These are phyloP conservation scores for Earliella scabrosa DNA, from an alignment of 1,284 basidiomycete genomes.

Conservation along the genomic window DNA sequence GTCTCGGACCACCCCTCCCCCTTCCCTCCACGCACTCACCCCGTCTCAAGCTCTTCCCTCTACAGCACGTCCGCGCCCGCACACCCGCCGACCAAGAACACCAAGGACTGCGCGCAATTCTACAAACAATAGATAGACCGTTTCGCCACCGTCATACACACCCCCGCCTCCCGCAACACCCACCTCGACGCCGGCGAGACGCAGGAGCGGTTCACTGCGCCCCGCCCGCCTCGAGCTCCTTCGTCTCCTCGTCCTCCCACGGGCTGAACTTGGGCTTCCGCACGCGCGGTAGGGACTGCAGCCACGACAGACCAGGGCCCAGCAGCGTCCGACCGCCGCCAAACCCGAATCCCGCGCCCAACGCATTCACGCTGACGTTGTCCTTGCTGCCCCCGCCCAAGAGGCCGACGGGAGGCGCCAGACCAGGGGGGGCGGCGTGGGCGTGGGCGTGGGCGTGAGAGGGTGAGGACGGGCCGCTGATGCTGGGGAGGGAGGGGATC, in stretches of 20 bases:
- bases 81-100: neutral
- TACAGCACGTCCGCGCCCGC: neutral
- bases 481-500: constrained; percentile 10
- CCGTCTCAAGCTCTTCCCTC: neutral
- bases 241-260: constrained; percentile 39
- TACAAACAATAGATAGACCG: constrained; percentile 26
- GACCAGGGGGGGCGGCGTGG: constrained; percentile 5
- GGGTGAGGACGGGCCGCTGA: constrained; percentile 65
- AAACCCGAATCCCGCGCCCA: constrained; percentile 7
- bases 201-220: constrained; percentile 14
- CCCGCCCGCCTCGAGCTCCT: constrained; percentile 20
- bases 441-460: constrained; percentile 43
- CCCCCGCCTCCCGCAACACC: neutral
- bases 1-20: neutral
- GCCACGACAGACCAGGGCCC: constrained; percentile 35
- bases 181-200: neutral
- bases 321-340: constrained; percentile 26
- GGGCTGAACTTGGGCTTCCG: constrained; percentile 42
- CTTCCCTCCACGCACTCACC: neutral
- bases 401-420: neutral
- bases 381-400: neutral
- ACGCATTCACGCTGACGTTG: neutral
- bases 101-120: constrained; percentile 9
- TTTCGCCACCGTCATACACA: constrained; percentile 1
- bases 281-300: constrained; percentile 34